Evolutionary conservation across 352 stramenopile species (phyloP), one percentile per base, ranked within the genome.

Genomic region (Phytophthora fragariae): DNA sequence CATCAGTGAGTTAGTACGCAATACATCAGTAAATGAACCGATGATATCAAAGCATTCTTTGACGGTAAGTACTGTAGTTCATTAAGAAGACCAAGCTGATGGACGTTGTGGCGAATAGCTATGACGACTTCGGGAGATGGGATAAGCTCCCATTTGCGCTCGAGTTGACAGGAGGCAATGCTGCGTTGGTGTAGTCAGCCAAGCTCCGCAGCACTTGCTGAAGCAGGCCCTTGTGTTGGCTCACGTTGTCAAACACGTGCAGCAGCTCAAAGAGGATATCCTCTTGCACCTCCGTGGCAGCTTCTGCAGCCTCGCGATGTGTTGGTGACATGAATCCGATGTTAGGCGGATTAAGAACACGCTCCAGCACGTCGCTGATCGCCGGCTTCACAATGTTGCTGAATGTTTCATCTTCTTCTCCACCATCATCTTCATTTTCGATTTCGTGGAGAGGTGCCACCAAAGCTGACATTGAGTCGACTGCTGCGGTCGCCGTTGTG

Each of bases 211-310:
- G 76, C 46, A 96, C 86, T 83, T 90, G 84, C 17, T 59, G 69
- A 39, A 96, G 79, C 24, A 95, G 65, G 2, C 73, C 79, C 55
- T 86, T 79, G 31, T 94, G 79, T 72, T 91, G 74, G 54, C 75
- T 90, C 14, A 96, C 79, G 33, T 70, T 89, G 62, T 96, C 90
- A 64, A 95, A 91, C 53, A 82, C 75, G 52, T 94, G 85, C 46
- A 96, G 61, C 33, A 95, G 86, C 54, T 96, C 88, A 50, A 96
- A 90, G 2, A 96, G 70, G 35, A 92, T 62, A 59, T 94, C 87
- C 50, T 96, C 86, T 66, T 81, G 79, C 10, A 74, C 59, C 37
- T 92, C 86, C 12, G 77, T 76, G 12, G 85, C 80, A 65, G 59
- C 56, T 33, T 82, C 72, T 27, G 72, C 57, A 49, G 54, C 68